phyloP scores from a whole-genome alignment of 2,329 filamentous ascomycete genomes.

The Zymoseptoria tritici region DNA sequence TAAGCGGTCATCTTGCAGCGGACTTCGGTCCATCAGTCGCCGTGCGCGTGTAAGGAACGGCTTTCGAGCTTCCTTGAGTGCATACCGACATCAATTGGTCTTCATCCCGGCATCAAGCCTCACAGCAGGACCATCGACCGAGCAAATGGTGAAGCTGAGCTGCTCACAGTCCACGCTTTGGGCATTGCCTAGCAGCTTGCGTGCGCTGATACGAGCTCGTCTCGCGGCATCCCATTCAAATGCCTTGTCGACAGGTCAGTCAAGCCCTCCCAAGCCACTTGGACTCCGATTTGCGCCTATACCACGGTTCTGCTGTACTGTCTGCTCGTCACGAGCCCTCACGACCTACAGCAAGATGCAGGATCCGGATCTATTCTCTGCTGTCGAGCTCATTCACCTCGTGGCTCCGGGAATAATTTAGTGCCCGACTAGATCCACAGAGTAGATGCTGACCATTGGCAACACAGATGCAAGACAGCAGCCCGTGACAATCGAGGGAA shows the following conservation, averaged over 20 bases:
- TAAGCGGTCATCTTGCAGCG: not conserved
- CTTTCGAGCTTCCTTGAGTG: not conserved
- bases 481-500: conserved; percentile 53
- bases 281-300: not conserved
- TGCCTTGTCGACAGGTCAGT: conserved; percentile 18
- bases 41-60: not conserved
- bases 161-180: conserved; percentile 9
- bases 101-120: not conserved
- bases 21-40: not conserved
- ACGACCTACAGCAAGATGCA: not conserved
- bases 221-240: conserved; percentile 3
- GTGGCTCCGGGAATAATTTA: not conserved
- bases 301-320: not conserved
- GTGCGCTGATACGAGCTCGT: conserved; percentile 16
- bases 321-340: not conserved
- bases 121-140: not conserved
- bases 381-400: not conserved
- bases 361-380: not conserved
- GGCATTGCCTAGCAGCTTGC: conserved; percentile 15
- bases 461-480: conserved; percentile 11
- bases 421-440: not conserved
- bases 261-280: not conserved
- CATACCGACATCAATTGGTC: not conserved
- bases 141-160: conserved; percentile 10
- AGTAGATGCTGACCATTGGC: not conserved